A percentile compares a stretch with the other conserved stretches of the same genome.
These are phyloP conservation scores for Melaleuca alternifolia DNA, from an alignment of 345 rosid species.

Conservation along the genomic window DNA sequence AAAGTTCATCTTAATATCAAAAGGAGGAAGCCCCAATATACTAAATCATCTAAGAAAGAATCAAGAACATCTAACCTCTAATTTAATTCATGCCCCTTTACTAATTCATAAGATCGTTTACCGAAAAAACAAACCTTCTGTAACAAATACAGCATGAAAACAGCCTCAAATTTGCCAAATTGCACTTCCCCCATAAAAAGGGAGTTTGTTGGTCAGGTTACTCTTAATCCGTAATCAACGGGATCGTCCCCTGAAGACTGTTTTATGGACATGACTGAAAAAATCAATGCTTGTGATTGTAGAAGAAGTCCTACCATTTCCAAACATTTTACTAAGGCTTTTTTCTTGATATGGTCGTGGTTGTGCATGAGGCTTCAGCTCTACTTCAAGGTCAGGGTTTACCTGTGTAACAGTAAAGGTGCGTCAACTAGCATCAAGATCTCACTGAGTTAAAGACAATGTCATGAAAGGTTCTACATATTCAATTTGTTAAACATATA, in stretches of 20 bases:
- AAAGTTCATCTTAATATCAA: neutral
- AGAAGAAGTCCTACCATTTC: slow-evolving; percentile 51
- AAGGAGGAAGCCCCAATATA: neutral
- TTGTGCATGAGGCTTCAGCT: slow-evolving; percentile 88
- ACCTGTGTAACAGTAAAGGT: slow-evolving; percentile 32
- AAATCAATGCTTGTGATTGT: neutral
- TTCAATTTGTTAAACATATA: neutral
- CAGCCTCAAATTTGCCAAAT: neutral
- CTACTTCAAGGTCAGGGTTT: slow-evolving; percentile 90
- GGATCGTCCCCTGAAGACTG: neutral
- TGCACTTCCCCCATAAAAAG: neutral
- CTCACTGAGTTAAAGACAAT: neutral
- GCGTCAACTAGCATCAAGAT: neutral
- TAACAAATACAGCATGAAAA: neutral
- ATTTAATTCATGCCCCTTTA: neutral
- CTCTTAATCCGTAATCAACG: neutral
- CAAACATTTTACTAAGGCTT: slow-evolving; percentile 99
- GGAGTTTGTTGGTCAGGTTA: neutral
- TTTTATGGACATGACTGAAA: neutral
- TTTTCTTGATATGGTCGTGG: slow-evolving; percentile 97
- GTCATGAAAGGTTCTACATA: neutral
- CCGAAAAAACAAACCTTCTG: neutral
- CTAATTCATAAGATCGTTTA: neutral
- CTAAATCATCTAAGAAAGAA: neutral
- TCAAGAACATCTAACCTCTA: neutral